Evolutionary conservation across 2,329 filamentous ascomycete species (phyloP).

Genomic region (Eurotiales sp.): DNA sequence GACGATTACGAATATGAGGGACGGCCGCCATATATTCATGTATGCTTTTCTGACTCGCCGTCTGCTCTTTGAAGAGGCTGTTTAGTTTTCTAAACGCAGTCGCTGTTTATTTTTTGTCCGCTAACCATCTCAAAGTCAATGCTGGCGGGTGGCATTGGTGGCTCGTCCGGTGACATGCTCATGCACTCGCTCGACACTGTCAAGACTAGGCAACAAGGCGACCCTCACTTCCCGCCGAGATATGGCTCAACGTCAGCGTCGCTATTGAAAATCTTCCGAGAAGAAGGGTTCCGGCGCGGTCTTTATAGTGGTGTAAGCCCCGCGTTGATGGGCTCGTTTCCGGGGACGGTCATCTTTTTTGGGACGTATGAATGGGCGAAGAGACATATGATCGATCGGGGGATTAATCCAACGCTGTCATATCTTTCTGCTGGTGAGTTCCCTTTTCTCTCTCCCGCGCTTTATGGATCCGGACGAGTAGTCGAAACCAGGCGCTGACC

Average conservation of each 20-base stretch:
- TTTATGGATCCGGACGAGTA: too few species aligned
- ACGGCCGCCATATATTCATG: slow-evolving; percentile 62
- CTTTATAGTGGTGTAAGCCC: slow-evolving; percentile 92
- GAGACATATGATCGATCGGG: slow-evolving; percentile 77
- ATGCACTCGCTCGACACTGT: slow-evolving; percentile 99
- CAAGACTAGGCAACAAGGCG: slow-evolving; percentile 95
- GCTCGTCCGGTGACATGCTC: slow-evolving; percentile 89
- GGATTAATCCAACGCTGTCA: slow-evolving; percentile 74
- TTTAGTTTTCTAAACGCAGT: too few species aligned
- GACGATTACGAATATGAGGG: slow-evolving; percentile 51
- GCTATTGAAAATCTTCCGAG: slow-evolving; percentile 87
- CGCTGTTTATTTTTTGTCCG: too few species aligned
- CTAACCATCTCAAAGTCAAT: slow-evolving; percentile 62
- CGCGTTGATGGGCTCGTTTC: slow-evolving; percentile 86
- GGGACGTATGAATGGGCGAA: slow-evolving; percentile 96
- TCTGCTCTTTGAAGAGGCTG: slow-evolving; percentile 4
- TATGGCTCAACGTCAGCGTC: slow-evolving; percentile 88
- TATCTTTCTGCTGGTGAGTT: slow-evolving; percentile 76
- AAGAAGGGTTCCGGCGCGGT: slow-evolving; percentile 82
- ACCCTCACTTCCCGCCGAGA: slow-evolving; percentile 86
- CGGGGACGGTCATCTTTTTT: slow-evolving; percentile 92
- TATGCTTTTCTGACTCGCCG: slow-evolving; percentile 36
- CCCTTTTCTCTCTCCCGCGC: not conserved
- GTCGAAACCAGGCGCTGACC: slow-evolving; percentile 5
- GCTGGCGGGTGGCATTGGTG: slow-evolving; percentile 90